Evolutionary conservation across 192 early-diverging fungal species (phyloP), one percentile per base, ranked within the genome.

Genomic region (Radiomyces spectabilis): DNA sequence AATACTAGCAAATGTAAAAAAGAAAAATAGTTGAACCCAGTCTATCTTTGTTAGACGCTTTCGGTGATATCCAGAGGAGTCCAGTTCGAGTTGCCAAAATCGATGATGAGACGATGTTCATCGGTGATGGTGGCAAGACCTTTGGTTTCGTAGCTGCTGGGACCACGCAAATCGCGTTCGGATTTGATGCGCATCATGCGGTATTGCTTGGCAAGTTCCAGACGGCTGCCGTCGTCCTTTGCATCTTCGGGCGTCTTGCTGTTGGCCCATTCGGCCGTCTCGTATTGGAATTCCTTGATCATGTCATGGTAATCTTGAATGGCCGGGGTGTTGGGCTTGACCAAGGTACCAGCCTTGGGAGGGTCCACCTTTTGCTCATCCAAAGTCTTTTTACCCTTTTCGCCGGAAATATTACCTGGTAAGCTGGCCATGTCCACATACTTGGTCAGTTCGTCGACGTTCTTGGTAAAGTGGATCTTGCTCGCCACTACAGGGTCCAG

Each of bases 401-500:
- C 49, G 24, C 91, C 92, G 12, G 83, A 84, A 6, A 84, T 71
- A 35, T 59, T 71, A 8, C 57, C 44, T 15, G 85, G 82, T 24
- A 95, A 46, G 40, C 79, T 56, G 16, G 71, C 73, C 3, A 71
- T 62, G 16, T 75, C 75, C 39, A 95, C 85, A 31, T 77, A 84
- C 25, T 81, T 58, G 9, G 62, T 61, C 16, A 93, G 51, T 12
- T 91, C 82, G 18, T 85, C 76, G 13, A 76, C 34, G 22, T 55
- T 65, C 4, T 80, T 75, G 5, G 83, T 79, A 55, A 96, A 95
- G 22, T 77, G 63, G 55, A 96, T 83, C 64, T 96, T 96, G 35
- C 76, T 72, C 26, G 82, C 91, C 1, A 96, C 93, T 13, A 94
- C 88, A 24, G 93, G 90, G 59, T 96, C 93, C 9, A 96, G 73